A percentile compares a stretch with the other conserved stretches of the same genome.
These are phyloP conservation scores for Diospyros kaki DNA, from an alignment of 148 eudicot genomes.

Conservation along the genomic window DNA sequence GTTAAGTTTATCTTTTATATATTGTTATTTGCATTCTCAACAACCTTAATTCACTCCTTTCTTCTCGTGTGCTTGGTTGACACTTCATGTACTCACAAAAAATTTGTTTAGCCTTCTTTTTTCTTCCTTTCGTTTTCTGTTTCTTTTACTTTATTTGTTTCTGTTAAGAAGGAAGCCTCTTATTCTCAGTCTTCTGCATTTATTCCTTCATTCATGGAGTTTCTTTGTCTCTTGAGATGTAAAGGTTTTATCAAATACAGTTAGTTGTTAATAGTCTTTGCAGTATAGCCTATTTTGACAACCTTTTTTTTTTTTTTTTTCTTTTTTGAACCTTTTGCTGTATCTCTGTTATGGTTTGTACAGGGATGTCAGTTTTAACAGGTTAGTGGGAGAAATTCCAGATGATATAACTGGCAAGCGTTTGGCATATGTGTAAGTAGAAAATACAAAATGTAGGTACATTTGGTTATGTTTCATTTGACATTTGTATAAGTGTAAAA, in stretches of 20 bases:
- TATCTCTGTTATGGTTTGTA: constrained; percentile 8
- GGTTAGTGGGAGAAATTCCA: constrained; percentile 52
- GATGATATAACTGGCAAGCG: constrained; percentile 30
- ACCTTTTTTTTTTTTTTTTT: neutral
- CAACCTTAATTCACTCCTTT: too few relatives aligned
- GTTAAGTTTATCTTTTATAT: too few relatives aligned
- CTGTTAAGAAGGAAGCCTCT: neutral
- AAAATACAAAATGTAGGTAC: neutral
- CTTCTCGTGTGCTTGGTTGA: too few relatives aligned
- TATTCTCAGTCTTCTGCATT: neutral
- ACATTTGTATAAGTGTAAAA: too few relatives aligned
- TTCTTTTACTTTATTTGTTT: too few relatives aligned
- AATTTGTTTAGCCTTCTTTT: too few relatives aligned
- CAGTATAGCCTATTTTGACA: neutral
- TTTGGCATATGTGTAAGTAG: constrained; percentile 54
- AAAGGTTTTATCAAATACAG: too few relatives aligned
- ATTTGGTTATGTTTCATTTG: neutral
- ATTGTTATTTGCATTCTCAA: too few relatives aligned
- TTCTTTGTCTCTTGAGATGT: neutral
- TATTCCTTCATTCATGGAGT: neutral
- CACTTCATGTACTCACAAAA: neutral
- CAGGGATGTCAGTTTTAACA: constrained; percentile 77
- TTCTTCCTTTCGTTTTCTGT: too few relatives aligned
- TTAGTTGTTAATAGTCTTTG: neutral
- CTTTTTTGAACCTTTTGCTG: too few relatives aligned